A percentile compares a stretch with the other conserved stretches of the same genome.
These are phyloP conservation scores for Cicer yamashitae DNA, from an alignment of 306 rosid genomes.

Conservation along the genomic window DNA sequence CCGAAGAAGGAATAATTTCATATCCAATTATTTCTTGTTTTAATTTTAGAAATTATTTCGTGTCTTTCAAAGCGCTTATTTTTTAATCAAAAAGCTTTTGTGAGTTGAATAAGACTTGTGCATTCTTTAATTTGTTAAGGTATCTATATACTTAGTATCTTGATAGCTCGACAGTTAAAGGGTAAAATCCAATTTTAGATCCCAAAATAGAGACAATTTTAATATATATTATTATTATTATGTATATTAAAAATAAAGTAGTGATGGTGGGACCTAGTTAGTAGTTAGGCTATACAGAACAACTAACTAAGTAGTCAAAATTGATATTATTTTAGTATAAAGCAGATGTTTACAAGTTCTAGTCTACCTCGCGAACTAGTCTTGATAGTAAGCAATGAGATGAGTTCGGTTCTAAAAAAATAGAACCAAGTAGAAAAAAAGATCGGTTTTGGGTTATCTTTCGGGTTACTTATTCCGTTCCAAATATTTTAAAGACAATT, in stretches of 20 bases:
- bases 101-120: neutral
- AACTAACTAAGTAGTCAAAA: conserved; percentile 24
- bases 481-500: too few species aligned
- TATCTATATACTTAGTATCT: neutral
- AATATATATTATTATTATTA: neutral
- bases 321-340: conserved; percentile 6
- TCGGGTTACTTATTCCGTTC: too few species aligned
- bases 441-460: too few species aligned
- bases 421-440: too few species aligned
- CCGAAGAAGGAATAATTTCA: neutral
- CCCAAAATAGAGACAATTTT: conserved; percentile 15
- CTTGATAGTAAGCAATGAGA: too few species aligned
- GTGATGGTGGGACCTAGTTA: conserved; percentile 19
- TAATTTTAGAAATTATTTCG: neutral
- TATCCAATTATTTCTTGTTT: neutral
- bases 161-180: neutral
- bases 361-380: too few species aligned
- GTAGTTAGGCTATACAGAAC: conserved; percentile 3
- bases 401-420: too few species aligned
- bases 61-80: neutral
- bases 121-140: neutral
- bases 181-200: conserved; percentile 21
- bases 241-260: neutral
- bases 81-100: neutral
- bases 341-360: too few species aligned